Evolutionary conservation across 177 flowering plant genomes (phyloP).

Genomic region (Vitis hybrid): DNA sequence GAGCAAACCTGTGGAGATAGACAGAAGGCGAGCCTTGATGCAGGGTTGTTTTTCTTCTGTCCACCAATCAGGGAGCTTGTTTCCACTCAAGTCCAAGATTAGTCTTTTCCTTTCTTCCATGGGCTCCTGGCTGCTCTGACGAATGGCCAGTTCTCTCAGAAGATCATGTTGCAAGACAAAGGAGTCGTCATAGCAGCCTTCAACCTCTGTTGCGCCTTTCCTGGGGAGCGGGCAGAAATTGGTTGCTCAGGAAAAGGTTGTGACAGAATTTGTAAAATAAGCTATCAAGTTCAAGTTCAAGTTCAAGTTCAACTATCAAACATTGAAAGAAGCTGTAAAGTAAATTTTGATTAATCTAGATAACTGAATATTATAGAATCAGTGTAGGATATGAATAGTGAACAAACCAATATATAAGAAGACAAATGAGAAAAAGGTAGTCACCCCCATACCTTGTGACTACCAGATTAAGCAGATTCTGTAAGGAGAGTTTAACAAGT

Average conservation of each 20-base stretch:
- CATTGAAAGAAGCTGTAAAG: neutral
- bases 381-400: neutral
- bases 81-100: too few species aligned
- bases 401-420: too few species aligned
- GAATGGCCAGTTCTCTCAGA: constrained; percentile 28
- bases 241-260: neutral
- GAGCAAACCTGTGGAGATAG: too few species aligned
- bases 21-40: too few species aligned
- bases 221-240: constrained; percentile 9
- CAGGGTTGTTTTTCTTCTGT: too few species aligned
- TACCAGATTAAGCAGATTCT: constrained; percentile 17
- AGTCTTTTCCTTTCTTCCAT: too few species aligned
- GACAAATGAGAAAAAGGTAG: too few species aligned
- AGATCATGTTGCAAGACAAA: constrained; percentile 24
- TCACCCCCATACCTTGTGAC: constrained; percentile 12
- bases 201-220: constrained; percentile 15
- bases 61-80: too few species aligned
- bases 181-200: constrained; percentile 19
- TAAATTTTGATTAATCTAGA: too few species aligned
- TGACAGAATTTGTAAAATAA: too few species aligned
- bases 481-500: constrained; percentile 16
- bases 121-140: constrained; percentile 9
- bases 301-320: too few species aligned
- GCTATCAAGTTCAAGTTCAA: too few species aligned
- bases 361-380: neutral